Conservation (phyloP, 2,329 filamentous ascomycete species). For the Penicillium freii region DNA sequence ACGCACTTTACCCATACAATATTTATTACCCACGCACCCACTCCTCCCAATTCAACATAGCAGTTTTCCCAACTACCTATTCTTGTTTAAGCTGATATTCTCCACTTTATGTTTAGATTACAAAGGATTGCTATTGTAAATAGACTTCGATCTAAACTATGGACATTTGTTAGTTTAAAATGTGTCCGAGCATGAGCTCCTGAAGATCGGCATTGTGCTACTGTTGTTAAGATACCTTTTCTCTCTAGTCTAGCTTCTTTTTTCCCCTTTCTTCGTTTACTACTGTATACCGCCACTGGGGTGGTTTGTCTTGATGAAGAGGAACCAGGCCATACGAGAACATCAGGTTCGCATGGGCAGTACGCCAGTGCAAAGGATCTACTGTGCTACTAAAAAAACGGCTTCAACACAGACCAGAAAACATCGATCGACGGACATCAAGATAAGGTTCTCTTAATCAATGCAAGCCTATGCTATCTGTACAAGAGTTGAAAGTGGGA, state of each 20-base stretch:
- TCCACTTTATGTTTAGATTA: background rate
- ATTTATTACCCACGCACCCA: background rate
- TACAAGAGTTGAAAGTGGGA: slow-evolving; percentile 20
- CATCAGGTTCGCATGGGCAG: background rate
- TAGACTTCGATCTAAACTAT: background rate
- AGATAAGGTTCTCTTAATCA: slow-evolving; percentile 14
- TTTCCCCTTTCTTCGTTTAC: background rate
- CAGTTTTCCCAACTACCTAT: background rate
- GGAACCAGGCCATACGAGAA: background rate
- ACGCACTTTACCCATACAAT: background rate
- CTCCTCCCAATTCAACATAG: background rate
- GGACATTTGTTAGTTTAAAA: background rate
- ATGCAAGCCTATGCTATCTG: slow-evolving; percentile 27
- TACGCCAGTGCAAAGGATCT: background rate
- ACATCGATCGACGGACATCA: slow-evolving; percentile 3
- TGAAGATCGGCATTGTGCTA: background rate
- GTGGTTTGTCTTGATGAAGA: background rate
- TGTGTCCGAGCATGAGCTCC: too few relatives aligned
- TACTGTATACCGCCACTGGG: too few relatives aligned
- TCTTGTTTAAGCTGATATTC: background rate
- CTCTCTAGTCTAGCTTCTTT: background rate
- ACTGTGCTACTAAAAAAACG: background rate
- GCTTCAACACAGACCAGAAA: background rate
- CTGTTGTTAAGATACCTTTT: background rate
- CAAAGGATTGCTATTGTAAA: background rate